Conservation (phyloP, 257 asterid genomes). For the Euphrasia confusa region DNA sequence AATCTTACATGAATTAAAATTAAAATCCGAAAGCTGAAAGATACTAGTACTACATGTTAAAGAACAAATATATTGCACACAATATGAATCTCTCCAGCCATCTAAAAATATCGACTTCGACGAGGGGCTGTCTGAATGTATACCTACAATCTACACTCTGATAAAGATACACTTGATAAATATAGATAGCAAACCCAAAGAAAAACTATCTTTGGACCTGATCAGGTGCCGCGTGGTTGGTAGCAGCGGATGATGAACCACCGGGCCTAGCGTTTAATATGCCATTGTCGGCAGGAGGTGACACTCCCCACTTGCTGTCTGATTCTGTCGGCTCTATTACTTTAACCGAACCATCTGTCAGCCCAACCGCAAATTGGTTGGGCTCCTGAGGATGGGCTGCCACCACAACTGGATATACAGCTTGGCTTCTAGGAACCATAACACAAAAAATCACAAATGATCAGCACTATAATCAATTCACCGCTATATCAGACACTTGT, state of each 20-base stretch:
- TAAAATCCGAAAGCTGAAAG: constrained; percentile 22
- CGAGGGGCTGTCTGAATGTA: constrained; percentile 30
- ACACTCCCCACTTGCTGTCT: constrained; percentile 74
- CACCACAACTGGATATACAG: constrained; percentile 56
- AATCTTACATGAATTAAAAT: constrained; percentile 21
- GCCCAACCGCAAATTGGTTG: constrained; percentile 82
- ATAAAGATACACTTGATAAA: constrained; percentile 35
- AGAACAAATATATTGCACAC: constrained; percentile 24
- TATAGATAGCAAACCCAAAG: neutral
- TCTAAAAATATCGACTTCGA: constrained; percentile 34
- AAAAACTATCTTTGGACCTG: constrained; percentile 62
- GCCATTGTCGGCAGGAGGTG: constrained; percentile 72
- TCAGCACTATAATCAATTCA: constrained; percentile 9
- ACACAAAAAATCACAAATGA: neutral
- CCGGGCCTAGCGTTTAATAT: constrained; percentile 56
- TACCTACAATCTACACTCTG: constrained; percentile 54
- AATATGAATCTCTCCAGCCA: constrained; percentile 31
- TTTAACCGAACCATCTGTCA: constrained; percentile 86
- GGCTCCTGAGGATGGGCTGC: constrained; percentile 91
- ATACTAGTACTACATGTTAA: constrained; percentile 26
- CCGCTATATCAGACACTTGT: neutral
- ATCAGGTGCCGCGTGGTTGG: constrained; percentile 69
- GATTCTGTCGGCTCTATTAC: constrained; percentile 90
- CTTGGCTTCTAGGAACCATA: constrained; percentile 51
- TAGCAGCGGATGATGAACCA: constrained; percentile 61